Conservation (phyloP, 2,329 filamentous ascomycete genomes). For the Graphiopsis chlorocephala region DNA sequence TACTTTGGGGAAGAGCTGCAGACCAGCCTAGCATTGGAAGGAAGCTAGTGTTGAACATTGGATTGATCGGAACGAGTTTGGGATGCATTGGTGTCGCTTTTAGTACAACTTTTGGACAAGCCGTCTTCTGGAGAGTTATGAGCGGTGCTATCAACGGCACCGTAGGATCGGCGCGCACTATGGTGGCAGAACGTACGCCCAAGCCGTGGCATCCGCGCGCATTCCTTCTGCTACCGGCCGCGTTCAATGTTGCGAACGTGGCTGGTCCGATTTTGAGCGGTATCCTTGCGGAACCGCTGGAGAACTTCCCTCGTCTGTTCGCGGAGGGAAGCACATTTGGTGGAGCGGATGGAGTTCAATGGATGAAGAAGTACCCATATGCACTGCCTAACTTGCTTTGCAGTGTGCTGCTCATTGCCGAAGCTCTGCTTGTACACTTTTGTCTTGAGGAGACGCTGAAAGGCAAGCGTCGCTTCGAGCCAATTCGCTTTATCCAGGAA, state of each 20-base stretch:
- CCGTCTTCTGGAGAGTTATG: conserved; percentile 40
- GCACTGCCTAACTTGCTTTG: conserved; percentile 63
- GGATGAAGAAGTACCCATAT: conserved; percentile 62
- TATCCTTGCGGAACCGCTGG: conserved; percentile 59
- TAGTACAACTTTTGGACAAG: conserved; percentile 39
- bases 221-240: conserved; percentile 40
- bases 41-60: conserved; percentile 41
- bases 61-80: conserved; percentile 39
- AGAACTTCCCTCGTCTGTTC: conserved; percentile 56
- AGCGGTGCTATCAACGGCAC: conserved; percentile 43
- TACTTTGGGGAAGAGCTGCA: conserved; percentile 42
- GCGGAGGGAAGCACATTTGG: conserved; percentile 55
- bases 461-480: conserved; percentile 29
- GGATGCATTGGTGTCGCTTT: conserved; percentile 41
- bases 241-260: conserved; percentile 43
- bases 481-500: conserved; percentile 21
- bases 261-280: conserved; percentile 56
- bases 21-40: conserved; percentile 45
- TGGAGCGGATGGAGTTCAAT: conserved; percentile 53
- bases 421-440: conserved; percentile 55
- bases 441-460: conserved; percentile 57
- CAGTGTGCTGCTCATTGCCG: conserved; percentile 53
- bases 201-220: conserved; percentile 42
- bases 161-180: conserved; percentile 41
- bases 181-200: conserved; percentile 40